Evolutionary conservation across 129 eudicot species (phyloP), one percentile per base, ranked within the genome.

Genomic region (Helianthus tuberosus): DNA sequence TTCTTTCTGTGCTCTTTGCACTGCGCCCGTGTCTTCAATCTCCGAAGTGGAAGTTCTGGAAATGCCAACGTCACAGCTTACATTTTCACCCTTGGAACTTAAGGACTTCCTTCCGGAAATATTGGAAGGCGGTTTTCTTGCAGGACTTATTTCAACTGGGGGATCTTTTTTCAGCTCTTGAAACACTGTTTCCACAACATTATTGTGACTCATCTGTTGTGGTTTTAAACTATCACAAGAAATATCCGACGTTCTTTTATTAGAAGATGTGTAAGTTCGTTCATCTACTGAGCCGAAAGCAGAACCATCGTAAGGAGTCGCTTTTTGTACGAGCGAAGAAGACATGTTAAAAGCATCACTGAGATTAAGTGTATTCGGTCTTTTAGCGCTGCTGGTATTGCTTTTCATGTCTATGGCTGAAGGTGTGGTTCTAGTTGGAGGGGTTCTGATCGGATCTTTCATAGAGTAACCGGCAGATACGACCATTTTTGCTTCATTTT

Each of bases 191-290:
- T 69, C 59, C 35, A 35, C 55, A 52, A 60, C 71, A 3, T 81
- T 55, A 58, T 53, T 25, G 13, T 43, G 67, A 73, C 58, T 66
- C 38, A 16, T 69, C 72, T 62, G 88, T 60, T 69, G 88, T 29
- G 78, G 66, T 55, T 84, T 86, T 10, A 78, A 66, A 60, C 86
- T 74, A 59, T 77, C 81, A 50, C 23, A 49, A 44, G 86, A 71
- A 47, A 74, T 20, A 27, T 63, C 79, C 46, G 29, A 55, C 57
- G 74, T 87, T 77, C 86, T 81, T 85, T 86, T 93, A 36, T 63
- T 82, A 41, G 80, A 59, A 62, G 73, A 62, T 11, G 35, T 50
- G 73, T 15, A 64, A 43, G 62, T 66, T 79, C 75, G 76, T 38
- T 48, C 82, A 65, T 69, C 83, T 39, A 75, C 81, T 44, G 58